A percentile compares a stretch with the other conserved stretches of the same genome.
Evolutionary conservation across 2,329 filamentous ascomycete species (phyloP).

Genomic region (Trichoderma lentiforme): DNA sequence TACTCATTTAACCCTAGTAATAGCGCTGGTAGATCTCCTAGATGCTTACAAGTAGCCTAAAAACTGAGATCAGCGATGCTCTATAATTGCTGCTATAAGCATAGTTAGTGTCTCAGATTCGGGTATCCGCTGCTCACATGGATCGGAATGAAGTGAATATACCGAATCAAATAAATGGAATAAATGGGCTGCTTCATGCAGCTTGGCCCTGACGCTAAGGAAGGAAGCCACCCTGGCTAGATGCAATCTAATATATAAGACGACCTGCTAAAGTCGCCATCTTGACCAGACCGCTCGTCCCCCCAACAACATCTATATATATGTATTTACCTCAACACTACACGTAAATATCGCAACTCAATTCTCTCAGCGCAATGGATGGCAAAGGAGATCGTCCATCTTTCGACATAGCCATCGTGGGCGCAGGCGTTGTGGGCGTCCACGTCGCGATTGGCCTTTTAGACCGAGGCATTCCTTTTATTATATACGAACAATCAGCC

Average conservation of each 20-base stretch:
- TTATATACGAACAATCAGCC: constrained; percentile 45
- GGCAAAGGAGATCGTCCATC: neutral
- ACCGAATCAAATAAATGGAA: neutral
- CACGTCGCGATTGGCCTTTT: constrained; percentile 46
- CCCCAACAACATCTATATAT: neutral
- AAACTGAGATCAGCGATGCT: neutral
- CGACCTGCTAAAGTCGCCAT: neutral
- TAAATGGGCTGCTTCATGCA: neutral
- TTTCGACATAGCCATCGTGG: constrained; percentile 45
- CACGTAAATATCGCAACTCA: neutral
- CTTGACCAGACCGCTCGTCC: neutral
- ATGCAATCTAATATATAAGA: neutral
- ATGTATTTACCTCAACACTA: neutral
- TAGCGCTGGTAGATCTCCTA: neutral
- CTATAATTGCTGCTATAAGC: neutral
- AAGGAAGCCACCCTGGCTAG: neutral
- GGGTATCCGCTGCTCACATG: neutral
- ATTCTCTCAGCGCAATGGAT: neutral
- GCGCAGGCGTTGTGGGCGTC: constrained; percentile 50
- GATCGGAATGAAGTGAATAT: neutral
- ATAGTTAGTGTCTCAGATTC: neutral
- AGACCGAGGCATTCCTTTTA: constrained; percentile 40
- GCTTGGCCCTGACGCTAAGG: neutral
- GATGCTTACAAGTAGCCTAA: neutral
- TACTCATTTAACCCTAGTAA: neutral